Evolutionary conservation across 2,329 filamentous ascomycete genomes (phyloP).

Genomic region (Teratosphaeria gauchensis): DNA sequence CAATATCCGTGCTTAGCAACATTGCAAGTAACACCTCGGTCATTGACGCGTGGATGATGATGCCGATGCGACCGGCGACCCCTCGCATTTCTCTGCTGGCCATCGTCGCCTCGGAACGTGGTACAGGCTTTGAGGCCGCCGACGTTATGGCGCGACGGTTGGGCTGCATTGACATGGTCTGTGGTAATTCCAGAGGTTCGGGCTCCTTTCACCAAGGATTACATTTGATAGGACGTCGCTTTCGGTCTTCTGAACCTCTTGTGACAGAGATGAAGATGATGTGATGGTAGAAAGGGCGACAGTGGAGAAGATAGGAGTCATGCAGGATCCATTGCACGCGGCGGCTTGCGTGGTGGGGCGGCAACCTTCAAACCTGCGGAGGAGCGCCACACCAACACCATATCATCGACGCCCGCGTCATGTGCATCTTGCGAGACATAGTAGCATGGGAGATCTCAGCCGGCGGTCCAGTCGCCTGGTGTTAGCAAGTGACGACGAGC

Average conservation of each 20-base stretch:
- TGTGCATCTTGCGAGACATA: neutral
- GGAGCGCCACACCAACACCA: neutral
- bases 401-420: neutral
- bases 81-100: neutral
- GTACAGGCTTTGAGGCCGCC: neutral
- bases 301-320: neutral
- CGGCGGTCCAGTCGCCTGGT: constrained; percentile 6
- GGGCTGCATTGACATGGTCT: neutral
- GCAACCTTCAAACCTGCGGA: neutral
- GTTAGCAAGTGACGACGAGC: constrained; percentile 11
- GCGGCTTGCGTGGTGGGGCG: neutral
- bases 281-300: too few relatives aligned
- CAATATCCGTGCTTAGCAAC: too few relatives aligned
- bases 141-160: neutral
- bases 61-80: too few relatives aligned
- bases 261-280: too few relatives aligned
- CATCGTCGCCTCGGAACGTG: neutral
- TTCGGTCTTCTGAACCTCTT: neutral
- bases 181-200: neutral
- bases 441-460: constrained; percentile 9
- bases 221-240: neutral
- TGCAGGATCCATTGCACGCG: neutral
- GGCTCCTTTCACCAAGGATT: neutral
- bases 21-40: too few relatives aligned
- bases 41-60: too few relatives aligned